Conservation (phyloP, 129 eudicot species). For the Saussurea involucrata region DNA sequence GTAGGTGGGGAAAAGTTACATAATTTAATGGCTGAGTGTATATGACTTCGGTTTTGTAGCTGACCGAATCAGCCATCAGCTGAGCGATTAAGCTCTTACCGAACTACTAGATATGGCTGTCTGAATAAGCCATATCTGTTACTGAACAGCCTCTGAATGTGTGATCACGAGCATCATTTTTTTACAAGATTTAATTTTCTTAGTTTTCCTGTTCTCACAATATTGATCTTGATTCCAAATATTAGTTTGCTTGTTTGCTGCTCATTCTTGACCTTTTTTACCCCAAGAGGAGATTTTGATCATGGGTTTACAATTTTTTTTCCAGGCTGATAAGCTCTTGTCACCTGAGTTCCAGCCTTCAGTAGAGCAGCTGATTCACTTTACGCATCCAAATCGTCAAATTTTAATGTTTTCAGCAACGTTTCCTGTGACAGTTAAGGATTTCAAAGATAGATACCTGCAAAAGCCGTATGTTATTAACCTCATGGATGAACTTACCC, state of each 20-base stretch:
- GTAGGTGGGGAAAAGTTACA: too few species aligned
- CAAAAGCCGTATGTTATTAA: slow-evolving; percentile 84
- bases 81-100: too few species aligned
- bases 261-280: neutral
- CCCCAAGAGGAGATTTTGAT: neutral
- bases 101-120: too few species aligned
- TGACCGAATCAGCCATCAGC: too few species aligned
- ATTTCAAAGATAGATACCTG: slow-evolving; percentile 82
- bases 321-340: slow-evolving; percentile 93
- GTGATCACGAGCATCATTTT: neutral
- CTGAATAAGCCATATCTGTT: too few species aligned
- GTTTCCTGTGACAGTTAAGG: slow-evolving; percentile 94
- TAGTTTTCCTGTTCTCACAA: neutral
- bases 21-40: too few species aligned
- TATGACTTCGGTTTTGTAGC: too few species aligned
- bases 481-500: slow-evolving; percentile 98
- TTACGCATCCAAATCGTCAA: slow-evolving; percentile 71
- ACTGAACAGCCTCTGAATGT: neutral
- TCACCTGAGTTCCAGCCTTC: slow-evolving; percentile 99
- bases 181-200: neutral
- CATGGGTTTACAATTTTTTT: neutral
- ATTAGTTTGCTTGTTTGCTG: neutral
- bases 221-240: neutral
- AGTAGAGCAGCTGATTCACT: slow-evolving; percentile 76
- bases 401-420: slow-evolving; percentile 98